Base-by-base conservation (phyloP, 371 early-diverging fungal genomes). In the Circinella umbellata region DNA sequence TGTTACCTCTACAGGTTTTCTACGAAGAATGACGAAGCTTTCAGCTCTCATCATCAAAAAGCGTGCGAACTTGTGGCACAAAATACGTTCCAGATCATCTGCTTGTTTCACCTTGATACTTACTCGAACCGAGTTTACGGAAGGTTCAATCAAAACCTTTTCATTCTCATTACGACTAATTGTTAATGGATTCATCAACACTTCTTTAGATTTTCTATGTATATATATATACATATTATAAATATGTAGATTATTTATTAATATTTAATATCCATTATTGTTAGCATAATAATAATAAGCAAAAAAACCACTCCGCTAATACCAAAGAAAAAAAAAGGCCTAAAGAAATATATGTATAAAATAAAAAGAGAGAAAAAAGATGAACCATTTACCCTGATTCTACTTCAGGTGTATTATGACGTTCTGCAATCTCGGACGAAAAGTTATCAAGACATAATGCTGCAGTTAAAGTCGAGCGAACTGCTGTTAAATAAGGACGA, bases 1-100 rank as follows among this genome's bases (percentile, higher is more conserved):
- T 38, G 34, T 73, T 86, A 95, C 94, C 68, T 88, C 85, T 70
- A 98, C 88, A 20, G 99, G 93, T 77, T 96, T 96, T 70, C 98
- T 85, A 61, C 99, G 87, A 61, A 99, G 85, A 74, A 99, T 92
- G 64, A 96, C 90, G 88, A 99, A 99, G 85, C 86, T 94, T 74
- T 99, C 99, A 10, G 99, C 99, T 64, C 99, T 88, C 88, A 93
- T 83, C 94, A 95, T 99, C 81, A 99, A 82, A 86, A 99, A 99
- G 62, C 98, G 89, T 38, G 98, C 92, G 73, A 99, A 96, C 77
- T 97, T 96, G 88, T 98, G 97, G 69, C 94, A 93, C 70, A 99
- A 75, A 62, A 99, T 95, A 60, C 92, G 87, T 77, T 99, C 99
- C 65, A 97, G 94, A 64, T 99, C 99, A 83, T 99, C 98, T 4